A percentile compares a stretch with the other conserved stretches of the same genome.
Conservation (phyloP, 2,329 filamentous ascomycete genomes). For the Claviceps fusiformis region DNA sequence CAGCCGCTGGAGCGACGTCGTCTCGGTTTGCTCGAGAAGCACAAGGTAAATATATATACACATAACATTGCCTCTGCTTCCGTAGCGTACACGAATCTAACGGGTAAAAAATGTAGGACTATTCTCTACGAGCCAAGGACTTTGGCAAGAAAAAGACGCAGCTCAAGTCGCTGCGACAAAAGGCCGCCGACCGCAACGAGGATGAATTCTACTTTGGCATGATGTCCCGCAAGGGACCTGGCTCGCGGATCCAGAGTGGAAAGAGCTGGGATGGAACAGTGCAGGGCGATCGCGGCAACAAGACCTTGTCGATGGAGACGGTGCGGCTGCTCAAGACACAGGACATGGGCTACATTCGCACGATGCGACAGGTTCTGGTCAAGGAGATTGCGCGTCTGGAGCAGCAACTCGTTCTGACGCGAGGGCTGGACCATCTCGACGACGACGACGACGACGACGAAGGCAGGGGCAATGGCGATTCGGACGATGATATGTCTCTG, state of each 20-base stretch:
- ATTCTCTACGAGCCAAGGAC: constrained; percentile 50
- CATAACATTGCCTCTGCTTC: background rate
- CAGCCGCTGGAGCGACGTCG: constrained; percentile 73
- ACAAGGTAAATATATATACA: constrained; percentile 47
- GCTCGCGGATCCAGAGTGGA: constrained; percentile 33
- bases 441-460: constrained; percentile 19
- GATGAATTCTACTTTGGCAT: constrained; percentile 65
- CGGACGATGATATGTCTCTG: constrained; percentile 18
- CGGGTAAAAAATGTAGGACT: constrained; percentile 31
- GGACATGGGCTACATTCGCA: constrained; percentile 51
- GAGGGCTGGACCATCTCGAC: constrained; percentile 23
- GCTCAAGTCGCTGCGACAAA: constrained; percentile 44
- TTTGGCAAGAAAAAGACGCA: constrained; percentile 51
- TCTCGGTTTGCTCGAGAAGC: constrained; percentile 89
- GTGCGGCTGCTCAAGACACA: constrained; percentile 56
- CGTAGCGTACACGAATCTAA: background rate
- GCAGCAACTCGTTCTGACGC: constrained; percentile 35
- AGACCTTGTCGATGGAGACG: constrained; percentile 39
- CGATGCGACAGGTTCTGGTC: constrained; percentile 43
- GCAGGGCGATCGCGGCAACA: constrained; percentile 43
- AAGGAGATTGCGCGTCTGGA: constrained; percentile 45
- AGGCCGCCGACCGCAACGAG: constrained; percentile 52
- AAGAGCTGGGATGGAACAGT: constrained; percentile 42
- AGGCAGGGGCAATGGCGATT: constrained; percentile 12
- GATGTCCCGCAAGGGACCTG: constrained; percentile 46